Conservation (phyloP, 345 rosid genomes). For the Eutrema heterophyllum region DNA sequence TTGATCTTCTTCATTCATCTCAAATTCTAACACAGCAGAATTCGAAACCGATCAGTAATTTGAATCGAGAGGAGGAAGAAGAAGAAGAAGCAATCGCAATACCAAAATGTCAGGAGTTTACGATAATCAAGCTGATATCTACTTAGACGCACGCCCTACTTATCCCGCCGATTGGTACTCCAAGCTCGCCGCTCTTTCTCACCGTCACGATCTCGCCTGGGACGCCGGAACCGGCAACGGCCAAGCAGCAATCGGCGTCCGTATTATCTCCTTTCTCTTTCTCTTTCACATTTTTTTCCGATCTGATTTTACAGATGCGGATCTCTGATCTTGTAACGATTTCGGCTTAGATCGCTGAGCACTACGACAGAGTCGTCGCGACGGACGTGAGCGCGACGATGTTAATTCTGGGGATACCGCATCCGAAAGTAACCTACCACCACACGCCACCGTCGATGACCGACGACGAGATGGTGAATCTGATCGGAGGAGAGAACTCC, state of each 20-base stretch:
- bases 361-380: constrained; percentile 24
- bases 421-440: constrained; percentile 26
- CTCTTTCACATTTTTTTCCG: not conserved
- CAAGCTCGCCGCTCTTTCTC: constrained; percentile 45
- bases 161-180: constrained; percentile 57
- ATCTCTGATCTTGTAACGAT: not conserved
- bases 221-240: constrained; percentile 75
- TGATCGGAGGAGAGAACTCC: constrained; percentile 27
- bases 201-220: constrained; percentile 51
- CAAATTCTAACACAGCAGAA: too few species aligned
- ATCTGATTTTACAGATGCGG: not conserved
- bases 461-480: constrained; percentile 26
- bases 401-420: constrained; percentile 11
- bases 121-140: constrained; percentile 54
- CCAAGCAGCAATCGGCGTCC: constrained; percentile 57
- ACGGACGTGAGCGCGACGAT: constrained; percentile 33
- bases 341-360: constrained; percentile 26
- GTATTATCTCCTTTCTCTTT: not conserved
- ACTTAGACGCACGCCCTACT: constrained; percentile 52
- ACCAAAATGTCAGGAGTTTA: constrained; percentile 44
- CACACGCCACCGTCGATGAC: constrained; percentile 32
- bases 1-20: too few species aligned
- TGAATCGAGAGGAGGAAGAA: not conserved
- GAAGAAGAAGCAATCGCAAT: not conserved
- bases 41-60: not conserved